These are phyloP conservation scores for Hylodesmum podocarpum DNA, from an alignment of 306 rosid species.

Conservation along the genomic window DNA sequence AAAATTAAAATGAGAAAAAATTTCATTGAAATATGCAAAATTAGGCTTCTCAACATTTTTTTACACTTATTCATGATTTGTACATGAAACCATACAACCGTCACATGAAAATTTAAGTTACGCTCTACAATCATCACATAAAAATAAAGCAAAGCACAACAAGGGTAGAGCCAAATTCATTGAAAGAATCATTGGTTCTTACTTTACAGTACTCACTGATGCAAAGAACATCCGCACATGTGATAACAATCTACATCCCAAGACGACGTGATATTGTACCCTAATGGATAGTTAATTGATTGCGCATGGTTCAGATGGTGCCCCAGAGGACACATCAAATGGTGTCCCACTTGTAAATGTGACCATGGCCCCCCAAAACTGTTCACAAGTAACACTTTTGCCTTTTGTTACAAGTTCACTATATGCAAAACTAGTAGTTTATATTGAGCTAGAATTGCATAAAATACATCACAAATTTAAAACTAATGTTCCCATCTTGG, in stretches of 20 bases:
- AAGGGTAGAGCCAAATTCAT: background rate
- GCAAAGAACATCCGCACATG: slow-evolving; percentile 34
- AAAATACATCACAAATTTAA: background rate
- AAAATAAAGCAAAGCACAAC: background rate
- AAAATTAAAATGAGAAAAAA: too few species aligned
- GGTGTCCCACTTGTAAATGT: slow-evolving; percentile 44
- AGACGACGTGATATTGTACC: background rate
- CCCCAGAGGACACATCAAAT: slow-evolving; percentile 27
- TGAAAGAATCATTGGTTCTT: background rate
- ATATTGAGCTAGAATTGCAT: background rate
- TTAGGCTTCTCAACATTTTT: too few species aligned
- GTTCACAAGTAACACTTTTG: slow-evolving; percentile 1
- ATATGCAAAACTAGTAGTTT: background rate
- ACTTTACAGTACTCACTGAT: background rate
- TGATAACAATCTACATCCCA: slow-evolving; percentile 27
- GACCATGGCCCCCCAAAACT: slow-evolving; percentile 3
- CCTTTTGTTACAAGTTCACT: background rate
- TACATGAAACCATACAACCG: too few species aligned
- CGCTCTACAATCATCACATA: background rate
- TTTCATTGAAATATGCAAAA: too few species aligned
- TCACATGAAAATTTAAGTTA: too few species aligned
- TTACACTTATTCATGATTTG: too few species aligned
- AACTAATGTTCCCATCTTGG: background rate
- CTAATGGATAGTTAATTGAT: slow-evolving; percentile 30
- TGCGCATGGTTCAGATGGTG: slow-evolving; percentile 50